Evolutionary conservation across 1,139 yeast species (phyloP).

Genomic region (Kluyveromyces sp.): DNA sequence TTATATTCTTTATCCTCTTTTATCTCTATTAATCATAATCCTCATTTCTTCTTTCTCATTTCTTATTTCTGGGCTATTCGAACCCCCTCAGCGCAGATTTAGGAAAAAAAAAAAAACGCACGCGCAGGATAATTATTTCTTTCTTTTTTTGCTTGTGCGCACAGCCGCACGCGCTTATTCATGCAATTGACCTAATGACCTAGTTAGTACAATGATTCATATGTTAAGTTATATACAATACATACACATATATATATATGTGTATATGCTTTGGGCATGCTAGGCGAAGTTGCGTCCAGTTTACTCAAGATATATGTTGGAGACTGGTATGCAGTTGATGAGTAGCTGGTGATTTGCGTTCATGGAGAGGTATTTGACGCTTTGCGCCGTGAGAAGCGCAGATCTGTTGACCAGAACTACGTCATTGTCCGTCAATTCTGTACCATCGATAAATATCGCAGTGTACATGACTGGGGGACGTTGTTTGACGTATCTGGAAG

Average conservation of each 20-base stretch:
- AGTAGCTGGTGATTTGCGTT: conserved; percentile 19
- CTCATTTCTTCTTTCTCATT: not conserved
- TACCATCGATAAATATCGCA: conserved; percentile 13
- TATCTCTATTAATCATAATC: not conserved
- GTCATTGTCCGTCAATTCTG: conserved; percentile 10
- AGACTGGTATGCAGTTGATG: conserved; percentile 20
- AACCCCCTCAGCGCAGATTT: too few relatives aligned
- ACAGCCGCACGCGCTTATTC: too few relatives aligned
- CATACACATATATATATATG: too few relatives aligned
- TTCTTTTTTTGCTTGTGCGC: too few relatives aligned
- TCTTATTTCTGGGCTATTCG: too few relatives aligned
- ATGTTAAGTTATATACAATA: too few relatives aligned
- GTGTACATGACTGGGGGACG: not conserved
- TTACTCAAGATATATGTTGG: conserved; percentile 12
- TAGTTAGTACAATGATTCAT: too few relatives aligned
- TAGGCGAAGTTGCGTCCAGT: not conserved
- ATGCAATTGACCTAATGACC: too few relatives aligned
- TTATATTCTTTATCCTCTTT: not conserved
- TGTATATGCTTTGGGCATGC: not conserved
- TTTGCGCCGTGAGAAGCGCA: conserved; percentile 7
- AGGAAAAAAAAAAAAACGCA: too few relatives aligned
- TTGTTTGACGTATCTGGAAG: too few relatives aligned
- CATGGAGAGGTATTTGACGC: conserved; percentile 12
- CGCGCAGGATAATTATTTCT: too few relatives aligned
- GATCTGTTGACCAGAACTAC: conserved; percentile 10